A percentile compares a stretch with the other conserved stretches of the same genome.
These are phyloP conservation scores for Vanderwaltozyma yarrowii DNA, from an alignment of 805 yeast species.

Conservation along the genomic window DNA sequence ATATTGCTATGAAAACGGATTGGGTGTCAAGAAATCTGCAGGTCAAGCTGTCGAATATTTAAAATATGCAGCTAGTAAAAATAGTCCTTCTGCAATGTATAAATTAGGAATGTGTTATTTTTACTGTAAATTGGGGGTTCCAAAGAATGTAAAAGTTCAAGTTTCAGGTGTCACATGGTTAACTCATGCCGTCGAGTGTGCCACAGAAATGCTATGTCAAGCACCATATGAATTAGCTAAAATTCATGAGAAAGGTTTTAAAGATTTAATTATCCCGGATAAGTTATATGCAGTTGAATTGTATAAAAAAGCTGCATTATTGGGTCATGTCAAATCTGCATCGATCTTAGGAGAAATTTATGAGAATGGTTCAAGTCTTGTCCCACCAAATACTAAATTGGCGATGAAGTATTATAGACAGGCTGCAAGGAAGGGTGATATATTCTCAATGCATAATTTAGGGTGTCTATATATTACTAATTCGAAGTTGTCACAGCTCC, in stretches of 20 bases:
- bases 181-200: conserved; percentile 68
- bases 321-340: conserved; percentile 77
- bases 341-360: conserved; percentile 72
- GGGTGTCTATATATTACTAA: conserved; percentile 95
- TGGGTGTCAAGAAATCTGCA: conserved; percentile 81
- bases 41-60: conserved; percentile 71
- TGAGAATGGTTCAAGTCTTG: conserved; percentile 51
- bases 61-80: conserved; percentile 73
- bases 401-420: conserved; percentile 83
- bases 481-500: conserved; percentile 59
- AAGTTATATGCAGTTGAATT: conserved; percentile 74
- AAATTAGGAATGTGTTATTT: conserved; percentile 79
- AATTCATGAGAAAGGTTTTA: conserved; percentile 73
- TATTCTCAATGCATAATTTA: conserved; percentile 77
- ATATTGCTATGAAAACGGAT: conserved; percentile 81
- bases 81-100: conserved; percentile 91
- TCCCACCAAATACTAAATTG: conserved; percentile 67
- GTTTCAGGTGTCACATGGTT: conserved; percentile 86
- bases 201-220: conserved; percentile 60
- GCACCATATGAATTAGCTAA: conserved; percentile 78
- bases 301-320: conserved; percentile 77
- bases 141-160: conserved; percentile 52
- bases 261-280: conserved; percentile 81
- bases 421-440: conserved; percentile 78
- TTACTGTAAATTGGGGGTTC: conserved; percentile 70